phyloP scores from a whole-genome alignment of 305 asterid genomes.

The Solanum hybrid region DNA sequence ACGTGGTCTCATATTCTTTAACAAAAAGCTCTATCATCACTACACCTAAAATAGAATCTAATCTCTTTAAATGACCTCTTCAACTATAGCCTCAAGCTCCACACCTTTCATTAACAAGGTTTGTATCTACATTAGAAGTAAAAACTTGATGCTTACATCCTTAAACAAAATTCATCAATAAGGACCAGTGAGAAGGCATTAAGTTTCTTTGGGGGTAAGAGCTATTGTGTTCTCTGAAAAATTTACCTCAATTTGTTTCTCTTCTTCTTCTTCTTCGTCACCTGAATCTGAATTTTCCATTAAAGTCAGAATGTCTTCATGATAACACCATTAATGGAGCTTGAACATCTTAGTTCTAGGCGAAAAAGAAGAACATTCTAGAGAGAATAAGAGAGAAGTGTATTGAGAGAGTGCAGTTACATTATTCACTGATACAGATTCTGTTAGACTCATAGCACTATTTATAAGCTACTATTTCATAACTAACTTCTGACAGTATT shows the following conservation, averaged over 20 bases:
- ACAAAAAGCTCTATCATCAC: neutral
- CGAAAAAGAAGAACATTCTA: no score
- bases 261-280: neutral
- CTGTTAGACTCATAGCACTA: no score
- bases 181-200: neutral
- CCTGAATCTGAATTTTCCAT: no score
- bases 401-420: no score
- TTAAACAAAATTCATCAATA: neutral
- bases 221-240: neutral
- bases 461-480: no score
- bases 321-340: no score
- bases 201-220: neutral
- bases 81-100: constrained; percentile 33
- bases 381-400: no score
- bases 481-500: no score
- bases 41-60: neutral
- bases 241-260: neutral
- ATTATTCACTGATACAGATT: no score
- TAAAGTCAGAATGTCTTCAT: no score
- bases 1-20: no score
- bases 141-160: neutral
- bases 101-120: constrained; percentile 40
- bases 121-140: neutral
- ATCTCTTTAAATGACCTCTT: constrained; percentile 30
- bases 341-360: no score